Conservation (phyloP, 352 stramenopile genomes). For the Phytophthora sansomeana region DNA sequence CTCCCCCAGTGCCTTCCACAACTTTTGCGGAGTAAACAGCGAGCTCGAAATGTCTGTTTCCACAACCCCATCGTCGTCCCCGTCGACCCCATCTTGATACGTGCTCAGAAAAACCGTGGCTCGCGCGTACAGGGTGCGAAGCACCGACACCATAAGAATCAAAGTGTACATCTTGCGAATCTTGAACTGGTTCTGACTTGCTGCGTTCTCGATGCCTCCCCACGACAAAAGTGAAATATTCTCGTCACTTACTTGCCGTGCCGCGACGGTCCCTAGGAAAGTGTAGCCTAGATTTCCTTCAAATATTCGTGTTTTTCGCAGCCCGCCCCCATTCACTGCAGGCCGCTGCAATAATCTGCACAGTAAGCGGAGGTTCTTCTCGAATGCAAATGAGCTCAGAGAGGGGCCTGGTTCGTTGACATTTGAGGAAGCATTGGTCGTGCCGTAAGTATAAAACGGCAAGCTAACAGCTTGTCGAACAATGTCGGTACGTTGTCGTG, state of each 20-base stretch:
- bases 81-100: constrained; percentile 32
- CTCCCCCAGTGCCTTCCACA: constrained; percentile 74
- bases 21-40: constrained; percentile 79
- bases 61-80: constrained; percentile 32
- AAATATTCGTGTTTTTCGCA: constrained; percentile 35
- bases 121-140: constrained; percentile 75
- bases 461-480: constrained; percentile 68
- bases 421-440: constrained; percentile 5
- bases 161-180: constrained; percentile 86
- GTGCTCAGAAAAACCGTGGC: constrained; percentile 66
- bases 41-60: constrained; percentile 75
- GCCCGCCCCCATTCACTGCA: constrained; percentile 13
- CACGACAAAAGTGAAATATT: constrained; percentile 45
- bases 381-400: constrained; percentile 70
- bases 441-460: constrained; percentile 58
- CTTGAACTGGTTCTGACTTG: constrained; percentile 54
- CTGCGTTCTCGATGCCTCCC: constrained; percentile 38
- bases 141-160: constrained; percentile 83
- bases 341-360: constrained; percentile 49
- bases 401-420: constrained; percentile 28
- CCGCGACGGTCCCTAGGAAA: constrained; percentile 58
- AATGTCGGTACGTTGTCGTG: constrained; percentile 63
- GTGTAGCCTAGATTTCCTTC: constrained; percentile 72
- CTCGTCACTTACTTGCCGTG: constrained; percentile 35
- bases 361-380: constrained; percentile 66